Percentiles rank a stretch among this genome's conserved stretches.
These are phyloP conservation scores for Pythium rishiriense DNA, from an alignment of 352 stramenopile genomes.

Conservation along the genomic window DNA sequence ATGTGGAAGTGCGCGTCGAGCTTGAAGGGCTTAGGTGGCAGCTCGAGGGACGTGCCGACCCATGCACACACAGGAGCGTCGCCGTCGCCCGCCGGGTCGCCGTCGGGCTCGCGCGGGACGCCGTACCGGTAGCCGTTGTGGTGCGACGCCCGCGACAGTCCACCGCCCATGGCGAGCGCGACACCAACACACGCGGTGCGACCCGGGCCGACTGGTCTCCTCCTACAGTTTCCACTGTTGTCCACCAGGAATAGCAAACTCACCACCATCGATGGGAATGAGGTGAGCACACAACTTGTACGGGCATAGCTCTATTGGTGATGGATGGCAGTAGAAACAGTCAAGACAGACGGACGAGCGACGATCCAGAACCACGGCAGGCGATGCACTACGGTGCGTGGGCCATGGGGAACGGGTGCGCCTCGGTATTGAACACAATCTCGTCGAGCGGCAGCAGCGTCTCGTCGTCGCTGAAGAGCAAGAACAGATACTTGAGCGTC, in stretches of 20 bases:
- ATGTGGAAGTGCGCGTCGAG: conserved; percentile 61
- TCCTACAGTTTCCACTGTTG: too few relatives aligned
- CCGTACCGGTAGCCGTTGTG: conserved; percentile 21
- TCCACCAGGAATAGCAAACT: too few relatives aligned
- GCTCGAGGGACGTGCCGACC: conserved; percentile 52
- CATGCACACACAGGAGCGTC: conserved; percentile 25
- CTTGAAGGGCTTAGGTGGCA: conserved; percentile 56
- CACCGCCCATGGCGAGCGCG: conserved; percentile 17
- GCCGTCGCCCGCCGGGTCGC: neutral
- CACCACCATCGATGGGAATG: too few relatives aligned
- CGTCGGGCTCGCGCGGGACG: neutral
- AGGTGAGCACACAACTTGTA: too few relatives aligned
- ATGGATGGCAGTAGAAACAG: too few relatives aligned
- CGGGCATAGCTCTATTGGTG: conserved; percentile 1
- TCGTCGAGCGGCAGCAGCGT: conserved; percentile 77
- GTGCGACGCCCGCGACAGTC: conserved; percentile 3
- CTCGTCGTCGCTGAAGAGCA: conserved; percentile 86
- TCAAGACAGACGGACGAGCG: too few relatives aligned
- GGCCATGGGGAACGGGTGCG: conserved; percentile 75
- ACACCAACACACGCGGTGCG: too few relatives aligned
- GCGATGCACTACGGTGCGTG: neutral
- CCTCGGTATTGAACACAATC: conserved; percentile 90
- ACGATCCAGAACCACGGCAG: neutral
- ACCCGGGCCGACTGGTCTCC: too few relatives aligned
- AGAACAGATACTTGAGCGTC: conserved; percentile 94